Evolutionary conservation across 2,329 filamentous ascomycete genomes (phyloP), one percentile per base, ranked within the genome.

Genomic region (Penicillium corylophilum): DNA sequence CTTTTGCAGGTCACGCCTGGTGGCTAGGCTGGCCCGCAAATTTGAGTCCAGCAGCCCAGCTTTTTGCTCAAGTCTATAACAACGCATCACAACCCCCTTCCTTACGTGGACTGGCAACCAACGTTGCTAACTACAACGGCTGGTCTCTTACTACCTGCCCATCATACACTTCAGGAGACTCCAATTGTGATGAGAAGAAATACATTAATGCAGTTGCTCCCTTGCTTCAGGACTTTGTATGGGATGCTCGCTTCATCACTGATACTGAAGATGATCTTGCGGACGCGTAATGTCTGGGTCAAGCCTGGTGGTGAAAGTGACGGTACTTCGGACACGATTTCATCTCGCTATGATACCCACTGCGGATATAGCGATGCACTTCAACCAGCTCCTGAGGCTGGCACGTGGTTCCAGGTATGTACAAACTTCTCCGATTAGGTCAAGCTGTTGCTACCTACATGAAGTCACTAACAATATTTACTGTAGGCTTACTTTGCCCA

Each of bases 231-330:
- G 62, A 64, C 13, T 66, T 71, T 36, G 79, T 79, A 16, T 80
- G 78, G 68, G 75, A 79, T 18, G 78, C 78, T 2, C 78, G 79
- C 60, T 82, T 83, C 66, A 81, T 83, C 55, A 75, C 74, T 8
- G 80, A 83, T 47, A 80, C 77, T 8, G 82, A 81, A 13, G 77
- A 83, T 56, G 64, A 71, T 1, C 73, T 85, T 16, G 75, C 80
- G 29, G 86, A 88, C 66, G 83, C 85, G 36, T 85, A 88, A 88
- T 58, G 85, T 87, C 51, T 88, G 85, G 85, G 74, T 87, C 60
- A 88, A 88, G 78, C 85, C 85, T 4, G 85, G 85, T 57, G 78
- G 77, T 48, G 79, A 81, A 66, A 74, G 72, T 49, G 78, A 81
- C 51, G 78, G 77, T 50, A 80, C 77, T 33, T 79, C 75, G 31